phyloP scores from a whole-genome alignment of 202 grass and related monocot species.

The Zizania palustris region DNA sequence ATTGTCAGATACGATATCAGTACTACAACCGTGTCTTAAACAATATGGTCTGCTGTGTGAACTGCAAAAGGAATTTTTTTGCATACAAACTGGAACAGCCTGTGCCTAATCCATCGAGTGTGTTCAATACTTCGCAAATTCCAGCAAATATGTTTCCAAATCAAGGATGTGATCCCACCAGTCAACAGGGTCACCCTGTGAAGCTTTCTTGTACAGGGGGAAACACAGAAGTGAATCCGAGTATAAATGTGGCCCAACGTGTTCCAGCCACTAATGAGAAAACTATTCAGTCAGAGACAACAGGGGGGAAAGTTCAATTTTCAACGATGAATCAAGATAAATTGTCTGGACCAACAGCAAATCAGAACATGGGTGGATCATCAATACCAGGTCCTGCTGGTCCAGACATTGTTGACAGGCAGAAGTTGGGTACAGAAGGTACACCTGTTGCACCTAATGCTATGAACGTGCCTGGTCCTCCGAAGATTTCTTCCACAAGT shows the following conservation, averaged over 20 bases:
- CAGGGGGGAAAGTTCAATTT: conserved; percentile 31
- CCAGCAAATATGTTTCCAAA: conserved; percentile 43
- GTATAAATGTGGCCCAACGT: conserved; percentile 32
- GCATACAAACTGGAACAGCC: conserved; percentile 60
- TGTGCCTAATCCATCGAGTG: conserved; percentile 38
- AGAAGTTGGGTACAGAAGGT: conserved; percentile 38
- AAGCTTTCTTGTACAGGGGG: conserved; percentile 44
- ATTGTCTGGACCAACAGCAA: conserved; percentile 34
- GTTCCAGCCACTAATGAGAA: conserved; percentile 15
- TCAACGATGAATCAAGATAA: conserved; percentile 40
- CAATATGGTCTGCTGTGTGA: conserved; percentile 54
- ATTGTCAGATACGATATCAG: conserved; percentile 64
- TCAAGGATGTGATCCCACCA: conserved; percentile 18
- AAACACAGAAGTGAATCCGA: conserved; percentile 35
- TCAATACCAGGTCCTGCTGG: conserved; percentile 24
- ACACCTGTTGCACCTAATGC: conserved; percentile 37
- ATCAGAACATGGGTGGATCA: conserved; percentile 11
- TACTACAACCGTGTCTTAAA: conserved; percentile 62
- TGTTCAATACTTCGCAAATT: conserved; percentile 37
- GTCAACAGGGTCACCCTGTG: conserved; percentile 43
- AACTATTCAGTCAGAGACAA: conserved; percentile 35
- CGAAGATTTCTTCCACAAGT: conserved; percentile 38
- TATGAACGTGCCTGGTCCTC: conserved; percentile 33
- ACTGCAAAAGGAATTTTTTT: conserved; percentile 60
- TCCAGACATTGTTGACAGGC: conserved; percentile 27